Conservation (phyloP, 2,329 filamentous ascomycete genomes). For the Fusarium tjaetaba region DNA sequence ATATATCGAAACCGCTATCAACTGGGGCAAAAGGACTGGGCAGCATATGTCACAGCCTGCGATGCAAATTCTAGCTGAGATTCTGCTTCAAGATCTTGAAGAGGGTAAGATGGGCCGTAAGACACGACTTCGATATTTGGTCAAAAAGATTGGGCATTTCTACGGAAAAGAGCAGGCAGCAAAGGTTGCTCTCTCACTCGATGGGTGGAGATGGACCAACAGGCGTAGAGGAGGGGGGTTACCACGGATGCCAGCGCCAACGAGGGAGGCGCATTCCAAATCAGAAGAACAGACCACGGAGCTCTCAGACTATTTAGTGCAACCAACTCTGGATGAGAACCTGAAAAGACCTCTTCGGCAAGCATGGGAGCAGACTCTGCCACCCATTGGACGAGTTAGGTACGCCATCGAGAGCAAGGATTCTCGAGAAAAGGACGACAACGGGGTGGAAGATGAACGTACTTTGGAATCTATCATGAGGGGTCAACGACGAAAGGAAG, state of each 20-base stretch:
- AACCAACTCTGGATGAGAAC: background rate
- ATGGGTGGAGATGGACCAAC: slow-evolving; percentile 40
- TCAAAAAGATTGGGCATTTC: slow-evolving; percentile 42
- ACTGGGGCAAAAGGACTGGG: slow-evolving; percentile 37
- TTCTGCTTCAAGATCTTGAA: slow-evolving; percentile 49
- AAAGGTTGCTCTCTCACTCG: slow-evolving; percentile 16
- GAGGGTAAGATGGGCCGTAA: slow-evolving; percentile 47
- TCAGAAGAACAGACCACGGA: background rate
- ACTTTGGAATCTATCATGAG: background rate
- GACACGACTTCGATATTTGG: slow-evolving; percentile 46
- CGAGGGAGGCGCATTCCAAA: background rate
- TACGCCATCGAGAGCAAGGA: background rate
- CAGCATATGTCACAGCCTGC: slow-evolving; percentile 39
- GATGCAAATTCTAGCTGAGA: slow-evolving; percentile 41
- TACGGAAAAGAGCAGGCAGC: slow-evolving; percentile 38
- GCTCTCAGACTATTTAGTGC: background rate
- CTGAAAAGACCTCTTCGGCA: background rate
- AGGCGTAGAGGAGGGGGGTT: background rate
- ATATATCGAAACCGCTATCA: slow-evolving; percentile 43
- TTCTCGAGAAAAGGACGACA: background rate
- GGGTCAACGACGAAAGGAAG: background rate
- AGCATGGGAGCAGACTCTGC: background rate
- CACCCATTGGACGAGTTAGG: background rate
- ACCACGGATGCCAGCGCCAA: slow-evolving; percentile 7
- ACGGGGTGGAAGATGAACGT: background rate